Evolutionary conservation across 2,329 filamentous ascomycete genomes (phyloP), one percentile per base, ranked within the genome.

Genomic region (Macrophomina tecta): DNA sequence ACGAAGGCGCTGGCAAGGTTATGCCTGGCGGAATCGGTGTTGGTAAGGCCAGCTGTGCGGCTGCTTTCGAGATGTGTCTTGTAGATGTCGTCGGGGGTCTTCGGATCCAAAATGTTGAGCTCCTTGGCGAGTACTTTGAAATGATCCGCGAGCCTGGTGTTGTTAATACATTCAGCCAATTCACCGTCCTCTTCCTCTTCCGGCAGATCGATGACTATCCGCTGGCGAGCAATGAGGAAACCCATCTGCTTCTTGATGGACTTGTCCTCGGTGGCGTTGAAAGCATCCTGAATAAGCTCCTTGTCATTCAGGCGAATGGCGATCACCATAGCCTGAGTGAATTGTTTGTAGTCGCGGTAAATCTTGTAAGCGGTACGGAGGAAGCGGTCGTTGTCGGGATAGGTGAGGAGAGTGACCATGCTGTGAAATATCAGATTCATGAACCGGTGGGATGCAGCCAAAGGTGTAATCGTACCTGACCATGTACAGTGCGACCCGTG

Each of bases 11-110:
- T 95, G 4, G 95, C 94, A 68, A 99, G 86, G 75, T 99, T 99
- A 83, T 99, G 94, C 73, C 93, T 88, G 36, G 94, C 94, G 9
- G 95, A 99, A 77, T 99, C 95, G 55, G 96, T 88, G 76, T 97
- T 97, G 11, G 94, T 97, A 81, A 97, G 87, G 42, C 93, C 94
- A 30, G 93, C 92, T 64, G 96, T 95, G 69, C 96, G 89, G 73
- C 90, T 97, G 82, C 92, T 98, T 81, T 99, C 95, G 5, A 99
- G 87, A 80, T 99, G 95, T 76, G 93, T 97, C 84, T 99, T 99
- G 87, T 99, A 99, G 74, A 99, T 99, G 74, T 99, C 96, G 77
- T 99, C 95, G 0, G 94, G 96, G 51, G 92, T 92, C 83, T 97
- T 98, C 42, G 95, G 95, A 70, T 99, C 95, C 49, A 98, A 84